These are phyloP conservation scores for Aquilaria yunnanensis DNA, from an alignment of 345 rosid genomes.

Conservation along the genomic window DNA sequence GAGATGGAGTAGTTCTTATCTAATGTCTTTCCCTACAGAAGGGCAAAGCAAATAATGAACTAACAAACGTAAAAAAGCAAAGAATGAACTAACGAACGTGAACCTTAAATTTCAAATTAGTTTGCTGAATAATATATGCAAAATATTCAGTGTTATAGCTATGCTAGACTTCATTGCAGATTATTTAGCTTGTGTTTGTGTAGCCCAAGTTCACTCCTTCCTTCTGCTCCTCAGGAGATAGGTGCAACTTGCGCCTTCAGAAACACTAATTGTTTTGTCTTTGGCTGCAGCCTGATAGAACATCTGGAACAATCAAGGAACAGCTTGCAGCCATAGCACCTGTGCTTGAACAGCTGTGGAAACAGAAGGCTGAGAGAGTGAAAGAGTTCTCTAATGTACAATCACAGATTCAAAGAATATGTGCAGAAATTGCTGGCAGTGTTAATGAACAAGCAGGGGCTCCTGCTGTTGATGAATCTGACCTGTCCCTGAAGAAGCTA, in stretches of 20 bases:
- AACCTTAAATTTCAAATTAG: no score
- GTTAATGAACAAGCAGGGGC: conserved; percentile 26
- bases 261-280: conserved; percentile 1
- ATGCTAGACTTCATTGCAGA: no score
- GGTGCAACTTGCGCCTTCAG: conserved; percentile 10
- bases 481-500: conserved; percentile 73
- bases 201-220: no score
- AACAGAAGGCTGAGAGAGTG: conserved; percentile 89
- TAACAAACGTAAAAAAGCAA: no score
- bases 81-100: no score
- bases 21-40: no score
- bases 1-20: no score
- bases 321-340: conserved; percentile 96
- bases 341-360: conserved; percentile 80
- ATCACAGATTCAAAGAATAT: conserved; percentile 82
- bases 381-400: conserved; percentile 69
- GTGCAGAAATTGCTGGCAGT: conserved; percentile 79
- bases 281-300: conserved; percentile 63
- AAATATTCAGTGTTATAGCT: no score
- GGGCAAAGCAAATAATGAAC: no score
- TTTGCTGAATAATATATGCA: no score
- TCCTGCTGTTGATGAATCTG: conserved; percentile 77
- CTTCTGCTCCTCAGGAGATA: not conserved
- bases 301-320: conserved; percentile 88
- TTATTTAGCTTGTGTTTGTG: no score